phyloP scores from a whole-genome alignment of 108 stramenopile species.

The Fragilaria crotonensis region DNA sequence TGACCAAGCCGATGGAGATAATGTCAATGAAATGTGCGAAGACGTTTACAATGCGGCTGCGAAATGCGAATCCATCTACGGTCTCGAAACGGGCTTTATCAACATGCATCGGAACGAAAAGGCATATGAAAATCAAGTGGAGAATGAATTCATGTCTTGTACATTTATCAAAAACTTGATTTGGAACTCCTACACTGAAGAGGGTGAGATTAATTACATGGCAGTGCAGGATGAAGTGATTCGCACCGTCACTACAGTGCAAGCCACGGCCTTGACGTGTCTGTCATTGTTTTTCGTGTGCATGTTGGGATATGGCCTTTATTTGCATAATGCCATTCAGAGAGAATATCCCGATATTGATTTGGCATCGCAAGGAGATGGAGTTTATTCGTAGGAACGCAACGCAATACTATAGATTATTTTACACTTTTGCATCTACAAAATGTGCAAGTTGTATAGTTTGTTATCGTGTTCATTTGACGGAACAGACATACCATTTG shows the following conservation, averaged over 20 bases:
- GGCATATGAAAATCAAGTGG: constrained; percentile 48
- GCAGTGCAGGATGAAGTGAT: constrained; percentile 14
- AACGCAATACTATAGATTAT: too few species aligned
- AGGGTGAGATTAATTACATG: constrained; percentile 29
- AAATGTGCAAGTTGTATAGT: not conserved
- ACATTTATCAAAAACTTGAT: constrained; percentile 30
- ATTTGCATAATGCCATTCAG: constrained; percentile 13
- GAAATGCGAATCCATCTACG: constrained; percentile 68
- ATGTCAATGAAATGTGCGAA: constrained; percentile 54
- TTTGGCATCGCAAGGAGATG: constrained; percentile 8
- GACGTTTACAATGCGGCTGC: constrained; percentile 49
- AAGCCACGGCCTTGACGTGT: constrained; percentile 11
- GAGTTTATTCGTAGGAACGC: constrained; percentile 7
- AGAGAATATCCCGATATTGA: constrained; percentile 9
- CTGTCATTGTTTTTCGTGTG: constrained; percentile 13
- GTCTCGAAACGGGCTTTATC: constrained; percentile 37
- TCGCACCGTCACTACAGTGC: constrained; percentile 15
- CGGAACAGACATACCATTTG: not conserved
- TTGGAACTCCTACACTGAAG: constrained; percentile 30
- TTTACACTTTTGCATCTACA: too few species aligned
- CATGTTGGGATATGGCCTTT: constrained; percentile 1
- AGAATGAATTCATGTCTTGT: constrained; percentile 56
- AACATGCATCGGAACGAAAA: constrained; percentile 25
- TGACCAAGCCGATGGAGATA: constrained; percentile 23
- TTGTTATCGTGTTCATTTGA: not conserved